These are phyloP conservation scores for Saccharomyces eubayanus DNA, from an alignment of 805 yeast genomes.

Conservation along the genomic window DNA sequence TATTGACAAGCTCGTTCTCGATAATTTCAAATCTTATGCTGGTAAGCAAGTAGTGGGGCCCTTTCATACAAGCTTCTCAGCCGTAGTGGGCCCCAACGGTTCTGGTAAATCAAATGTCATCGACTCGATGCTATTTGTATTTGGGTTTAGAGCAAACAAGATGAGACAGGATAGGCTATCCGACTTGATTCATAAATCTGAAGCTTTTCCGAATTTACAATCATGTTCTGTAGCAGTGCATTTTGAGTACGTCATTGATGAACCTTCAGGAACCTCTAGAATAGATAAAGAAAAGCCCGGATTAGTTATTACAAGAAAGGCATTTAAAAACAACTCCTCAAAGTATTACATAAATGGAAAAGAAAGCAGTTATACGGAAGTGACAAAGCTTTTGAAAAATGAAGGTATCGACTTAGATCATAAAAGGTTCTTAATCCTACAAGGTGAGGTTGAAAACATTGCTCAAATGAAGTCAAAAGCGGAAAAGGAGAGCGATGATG, in stretches of 20 bases:
- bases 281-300: slow-evolving; percentile 45
- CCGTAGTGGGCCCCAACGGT: slow-evolving; percentile 98
- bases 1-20: slow-evolving; percentile 62
- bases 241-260: slow-evolving; percentile 69
- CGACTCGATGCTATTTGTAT: slow-evolving; percentile 91
- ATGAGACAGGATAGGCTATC: slow-evolving; percentile 95
- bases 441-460: slow-evolving; percentile 96
- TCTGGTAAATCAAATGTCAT: slow-evolving; percentile 97
- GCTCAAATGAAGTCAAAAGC: slow-evolving; percentile 99
- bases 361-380: slow-evolving; percentile 67
- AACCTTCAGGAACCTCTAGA: slow-evolving; percentile 37
- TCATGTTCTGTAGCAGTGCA: slow-evolving; percentile 88
- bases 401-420: slow-evolving; percentile 93
- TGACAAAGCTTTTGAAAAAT: slow-evolving; percentile 60
- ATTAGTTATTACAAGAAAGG: slow-evolving; percentile 71
- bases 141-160: slow-evolving; percentile 92
- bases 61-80: slow-evolving; percentile 85
- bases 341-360: slow-evolving; percentile 66
- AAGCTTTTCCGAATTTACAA: slow-evolving; percentile 51
- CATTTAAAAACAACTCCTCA: slow-evolving; percentile 66
- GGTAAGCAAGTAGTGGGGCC: slow-evolving; percentile 93
- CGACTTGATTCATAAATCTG: slow-evolving; percentile 88
- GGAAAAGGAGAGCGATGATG: slow-evolving; percentile 85
- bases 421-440: slow-evolving; percentile 85
- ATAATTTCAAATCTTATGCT: slow-evolving; percentile 91